phyloP scores from a whole-genome alignment of 2,329 filamentous ascomycete species.

The Aspergillus puulaauensis region DNA sequence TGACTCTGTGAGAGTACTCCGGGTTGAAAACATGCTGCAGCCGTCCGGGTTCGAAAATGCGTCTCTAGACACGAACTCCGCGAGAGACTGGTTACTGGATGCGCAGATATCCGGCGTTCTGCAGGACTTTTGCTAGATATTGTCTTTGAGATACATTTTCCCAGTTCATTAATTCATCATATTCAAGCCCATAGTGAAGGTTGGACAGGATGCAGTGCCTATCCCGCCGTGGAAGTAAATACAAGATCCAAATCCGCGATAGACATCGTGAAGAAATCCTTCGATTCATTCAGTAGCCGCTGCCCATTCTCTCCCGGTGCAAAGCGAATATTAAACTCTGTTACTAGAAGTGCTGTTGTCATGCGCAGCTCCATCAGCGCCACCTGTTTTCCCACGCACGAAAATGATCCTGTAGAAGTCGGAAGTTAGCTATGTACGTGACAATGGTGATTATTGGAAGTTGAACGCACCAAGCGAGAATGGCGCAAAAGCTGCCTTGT shows the following conservation, averaged over 20 bases:
- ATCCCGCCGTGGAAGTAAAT: neutral
- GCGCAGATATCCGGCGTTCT: neutral
- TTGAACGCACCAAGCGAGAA: neutral
- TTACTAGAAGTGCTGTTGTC: neutral
- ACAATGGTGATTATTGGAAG: neutral
- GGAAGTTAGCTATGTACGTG: neutral
- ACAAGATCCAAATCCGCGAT: neutral
- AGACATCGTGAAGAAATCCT: slow-evolving; percentile 5
- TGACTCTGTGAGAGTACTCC: no score
- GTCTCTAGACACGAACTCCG: no score
- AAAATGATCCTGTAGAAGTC: neutral
- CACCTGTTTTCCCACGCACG: slow-evolving; percentile 1
- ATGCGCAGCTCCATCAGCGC: slow-evolving; percentile 5
- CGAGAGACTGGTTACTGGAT: neutral
- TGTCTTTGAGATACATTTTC: no score
- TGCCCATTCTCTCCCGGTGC: slow-evolving; percentile 2
- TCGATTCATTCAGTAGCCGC: neutral
- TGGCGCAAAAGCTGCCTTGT: neutral
- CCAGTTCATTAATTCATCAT: no score
- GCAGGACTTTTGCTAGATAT: neutral
- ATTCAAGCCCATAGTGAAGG: no score
- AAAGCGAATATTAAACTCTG: neutral
- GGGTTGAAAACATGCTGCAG: no score
- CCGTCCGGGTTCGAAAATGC: no score
- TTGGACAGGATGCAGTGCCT: no score